Evolutionary conservation across 2,329 filamentous ascomycete genomes (phyloP), one percentile per base, ranked within the genome.

Genomic region (Ceratocystis papillata): DNA sequence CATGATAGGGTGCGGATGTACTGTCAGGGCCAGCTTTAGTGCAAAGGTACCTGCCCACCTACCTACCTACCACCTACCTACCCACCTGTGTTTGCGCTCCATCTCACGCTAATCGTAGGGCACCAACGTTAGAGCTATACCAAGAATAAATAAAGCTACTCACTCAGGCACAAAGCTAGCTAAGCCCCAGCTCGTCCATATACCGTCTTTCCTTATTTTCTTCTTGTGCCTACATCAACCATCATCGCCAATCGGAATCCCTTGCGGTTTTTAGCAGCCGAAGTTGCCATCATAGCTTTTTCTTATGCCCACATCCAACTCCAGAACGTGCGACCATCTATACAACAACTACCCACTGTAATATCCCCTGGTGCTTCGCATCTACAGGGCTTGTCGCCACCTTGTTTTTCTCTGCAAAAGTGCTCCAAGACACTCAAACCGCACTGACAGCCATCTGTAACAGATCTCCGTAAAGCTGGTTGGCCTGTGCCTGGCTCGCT

Each of bases 401-500:
- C 55, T 30, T 59, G 55, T 59, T 30, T 20, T 22, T 25, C 50
- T 55, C 46, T 48, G 22, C 6, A 50, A 25, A 50, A 25, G 10
- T 53, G 48, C 22, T 10, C 48, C 25, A 25, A 15, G 25, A 53
- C 48, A 41, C 37, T 41, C 48, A 53, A 59, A 37, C 30, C 55
- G 33, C 55, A 33, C 55, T 59, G 55, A 59, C 55, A 59, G 55
- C 37, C n/a, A 37, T 10, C 55, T 33, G 5, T 8, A 59, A 37
- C 28, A 33, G 15, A 10, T 25, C 22, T 28, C 48, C 48, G 48
- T 25, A 53, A 41, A 12, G 48, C 8, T 28, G 22, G 48, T 17
- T 53, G 48, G 48, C 48, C 20, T 53, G 48, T 37, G 30, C 22
- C 25, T 62, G 53, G n/a, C 53, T 57, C 46, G 62, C 55, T 44